Base-by-base conservation (phyloP, 768 basidiomycete genomes). In the Lactarius akahatsu region DNA sequence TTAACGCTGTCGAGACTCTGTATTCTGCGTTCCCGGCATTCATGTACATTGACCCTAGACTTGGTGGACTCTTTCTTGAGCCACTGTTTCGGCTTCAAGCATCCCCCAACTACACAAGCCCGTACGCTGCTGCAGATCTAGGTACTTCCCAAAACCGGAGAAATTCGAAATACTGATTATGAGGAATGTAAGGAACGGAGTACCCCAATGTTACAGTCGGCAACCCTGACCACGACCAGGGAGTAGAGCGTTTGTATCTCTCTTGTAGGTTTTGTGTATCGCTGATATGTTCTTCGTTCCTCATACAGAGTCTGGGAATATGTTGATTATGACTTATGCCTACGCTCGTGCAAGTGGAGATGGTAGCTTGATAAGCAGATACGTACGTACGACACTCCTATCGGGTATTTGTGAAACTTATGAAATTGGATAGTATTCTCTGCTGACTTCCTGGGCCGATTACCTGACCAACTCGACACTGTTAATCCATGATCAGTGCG, bases 1-100 rank as follows among this genome's bases (percentile, higher is more conserved):
- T 77, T 7, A 84, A 81, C 66, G 78, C 86, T 1, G 83, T 86
- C 7, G 86, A 88, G 64, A 83, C 85, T 26, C 76, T 83, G 28
- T 83, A 77, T 67, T 74, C 82, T 28, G 70, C 84, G 3, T 86
- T 82, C 73, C 86, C 79, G 10, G 73, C 81, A 2, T 75, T 85
- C 59, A 72, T 87, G 61, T 87, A 86, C 70, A 76, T 80, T 56
- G 85, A 86, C 70, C 82, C 85, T 2, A 65, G 61, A 0, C 78
- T 86, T 26, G 85, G 86, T 1, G 60, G 43, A 30, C 60, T 50
- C 28, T 58, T 72, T 10, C 65, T 75, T 13, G 60, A 66, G 36
- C 74, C 74, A 16, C 54, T 74, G n/a, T 62, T 75, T 45, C 68
- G 63, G 11, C 65, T 71, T 61, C 65, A 73, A 43, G 40, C 59